Evolutionary conservation across 768 basidiomycete species (phyloP).

Genomic region (Tulasnella sp.): DNA sequence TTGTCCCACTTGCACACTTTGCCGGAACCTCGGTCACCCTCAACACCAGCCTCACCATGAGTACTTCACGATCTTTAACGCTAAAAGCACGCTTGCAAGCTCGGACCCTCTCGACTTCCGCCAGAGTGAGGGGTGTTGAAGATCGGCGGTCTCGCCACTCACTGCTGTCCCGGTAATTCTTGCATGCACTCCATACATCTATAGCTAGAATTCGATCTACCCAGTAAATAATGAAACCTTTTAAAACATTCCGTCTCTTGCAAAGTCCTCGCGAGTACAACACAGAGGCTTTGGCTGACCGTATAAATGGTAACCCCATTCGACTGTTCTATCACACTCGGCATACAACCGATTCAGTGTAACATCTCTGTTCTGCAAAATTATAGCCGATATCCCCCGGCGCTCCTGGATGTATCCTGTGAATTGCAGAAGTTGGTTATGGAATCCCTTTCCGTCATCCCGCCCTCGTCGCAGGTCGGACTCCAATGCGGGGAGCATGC

Average conservation of each 20-base stretch:
- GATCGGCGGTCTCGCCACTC: no score
- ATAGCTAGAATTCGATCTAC: not conserved
- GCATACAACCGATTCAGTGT: not conserved
- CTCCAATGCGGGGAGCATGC: not conserved
- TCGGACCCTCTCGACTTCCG: not conserved
- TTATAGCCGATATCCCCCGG: not conserved
- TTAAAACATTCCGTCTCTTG: not conserved
- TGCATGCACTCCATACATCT: not conserved
- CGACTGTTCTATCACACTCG: not conserved
- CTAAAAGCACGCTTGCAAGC: not conserved
- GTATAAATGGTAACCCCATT: not conserved
- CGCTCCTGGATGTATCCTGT: no score
- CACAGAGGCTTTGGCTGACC: not conserved
- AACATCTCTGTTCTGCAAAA: not conserved
- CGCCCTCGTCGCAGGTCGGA: no score
- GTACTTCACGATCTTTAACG: not conserved
- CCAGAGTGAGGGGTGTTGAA: slow-evolving; percentile 3
- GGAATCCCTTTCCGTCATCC: no score
- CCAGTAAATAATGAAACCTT: not conserved
- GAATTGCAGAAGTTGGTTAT: no score
- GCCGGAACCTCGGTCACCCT: not conserved
- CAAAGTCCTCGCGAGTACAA: not conserved
- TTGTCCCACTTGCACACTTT: not conserved
- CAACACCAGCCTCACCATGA: not conserved
- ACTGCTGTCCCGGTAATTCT: not conserved